Evolutionary conservation across 75 land plant species (phyloP), one percentile per base, ranked within the genome.

Genomic region (Selaginella moellendorffii): DNA sequence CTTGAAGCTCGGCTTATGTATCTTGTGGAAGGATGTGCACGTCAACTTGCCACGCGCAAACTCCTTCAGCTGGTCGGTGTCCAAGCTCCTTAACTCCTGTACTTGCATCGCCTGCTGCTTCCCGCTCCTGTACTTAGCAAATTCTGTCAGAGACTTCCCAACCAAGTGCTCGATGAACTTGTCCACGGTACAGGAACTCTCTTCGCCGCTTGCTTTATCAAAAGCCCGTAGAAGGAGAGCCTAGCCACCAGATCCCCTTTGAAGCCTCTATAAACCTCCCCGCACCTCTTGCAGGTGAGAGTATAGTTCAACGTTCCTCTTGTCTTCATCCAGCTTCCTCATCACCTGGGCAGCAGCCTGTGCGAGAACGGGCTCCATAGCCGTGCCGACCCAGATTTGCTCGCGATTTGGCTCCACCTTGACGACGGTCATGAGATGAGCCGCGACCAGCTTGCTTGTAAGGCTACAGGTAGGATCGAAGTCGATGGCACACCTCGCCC

Each of bases 401-500:
- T 36, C 46, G 14, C 46, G 46, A 36, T 36, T 14, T 36, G 46
- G 46, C 46, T 5, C 46, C 5, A 36, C 46, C 46, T 36, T 36
- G 46, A 36, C 46, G 46, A 36, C 46, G 46, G 46, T 36, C 46
- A 36, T 36, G 46, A 36, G 46, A 36, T 36, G 46, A 36, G 46
- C 46, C 46, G 5, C 46, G 46, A 36, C 46, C 46, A 36, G 46
- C 46, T 36, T 36, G 46, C 46, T 36, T 14, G 46, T 36, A 36
- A n/a, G 46, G 46, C 46, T 36, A 36, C 46, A 36, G 46, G 10
- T 36, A 36, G 46, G 46, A 36, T 36, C 46, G 46, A 36, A 5
- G 46, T 36, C 46, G 46, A 36, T 36, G 46, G 46, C 46, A 36
- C 46, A 36, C 46, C 46, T 36, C 46, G 46, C 46, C 46, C 46